Evolutionary conservation across 2,329 filamentous ascomycete genomes (phyloP).

Genomic region (Colletotrichum orchidophilum): DNA sequence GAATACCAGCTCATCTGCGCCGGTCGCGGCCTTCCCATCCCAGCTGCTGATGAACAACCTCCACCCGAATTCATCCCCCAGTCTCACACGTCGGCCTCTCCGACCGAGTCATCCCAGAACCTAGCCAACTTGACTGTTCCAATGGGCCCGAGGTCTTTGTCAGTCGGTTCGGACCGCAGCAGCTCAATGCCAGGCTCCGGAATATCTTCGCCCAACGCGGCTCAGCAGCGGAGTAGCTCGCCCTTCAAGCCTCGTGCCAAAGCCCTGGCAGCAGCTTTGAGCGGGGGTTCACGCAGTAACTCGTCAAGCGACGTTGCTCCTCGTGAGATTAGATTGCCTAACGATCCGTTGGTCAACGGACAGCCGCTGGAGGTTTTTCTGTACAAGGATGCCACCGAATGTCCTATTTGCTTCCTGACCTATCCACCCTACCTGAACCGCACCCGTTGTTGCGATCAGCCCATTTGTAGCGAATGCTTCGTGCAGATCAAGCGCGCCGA

Average conservation of each 20-base stretch:
- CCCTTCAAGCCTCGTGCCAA: conserved; percentile 87
- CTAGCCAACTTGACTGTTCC: conserved; percentile 81
- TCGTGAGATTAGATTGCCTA: conserved; percentile 81
- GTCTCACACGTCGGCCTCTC: conserved; percentile 55
- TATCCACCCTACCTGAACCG: conserved; percentile 95
- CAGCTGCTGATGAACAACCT: conserved; percentile 83
- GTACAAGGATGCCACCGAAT: conserved; percentile 91
- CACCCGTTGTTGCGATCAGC: conserved; percentile 93
- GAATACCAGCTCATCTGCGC: conserved; percentile 96
- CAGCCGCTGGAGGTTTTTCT: conserved; percentile 91
- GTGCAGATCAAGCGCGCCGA: conserved; percentile 97
- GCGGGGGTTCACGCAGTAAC: conserved; percentile 75
- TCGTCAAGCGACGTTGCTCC: conserved; percentile 77
- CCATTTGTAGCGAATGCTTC: conserved; percentile 98
- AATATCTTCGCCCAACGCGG: conserved; percentile 63
- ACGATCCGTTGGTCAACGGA: conserved; percentile 92
- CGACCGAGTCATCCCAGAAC: conserved; percentile 65
- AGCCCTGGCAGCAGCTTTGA: conserved; percentile 84
- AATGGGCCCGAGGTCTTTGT: conserved; percentile 79
- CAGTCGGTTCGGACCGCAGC: conserved; percentile 77
- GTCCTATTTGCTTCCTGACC: conserved; percentile 95
- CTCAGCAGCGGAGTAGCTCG: conserved; percentile 58
- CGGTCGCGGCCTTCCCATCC: conserved; percentile 84
- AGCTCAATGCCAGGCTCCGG: conserved; percentile 65
- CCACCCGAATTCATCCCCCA: conserved; percentile 69